These are phyloP conservation scores for Aspergillus versicolor DNA, from an alignment of 2,329 filamentous ascomycete genomes.

Conservation along the genomic window DNA sequence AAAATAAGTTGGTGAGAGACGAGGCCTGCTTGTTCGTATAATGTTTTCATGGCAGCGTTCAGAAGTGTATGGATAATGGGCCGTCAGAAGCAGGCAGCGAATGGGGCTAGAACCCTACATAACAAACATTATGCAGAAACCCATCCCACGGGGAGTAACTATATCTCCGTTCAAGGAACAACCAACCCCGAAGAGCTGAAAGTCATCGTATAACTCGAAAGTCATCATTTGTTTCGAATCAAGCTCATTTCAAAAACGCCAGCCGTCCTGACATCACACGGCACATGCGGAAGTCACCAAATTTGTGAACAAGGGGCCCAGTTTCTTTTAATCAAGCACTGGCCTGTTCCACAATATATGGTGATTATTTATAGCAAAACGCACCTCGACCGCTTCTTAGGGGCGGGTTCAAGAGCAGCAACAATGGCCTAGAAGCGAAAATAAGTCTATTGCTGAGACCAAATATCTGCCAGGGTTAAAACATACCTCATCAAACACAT, in stretches of 20 bases:
- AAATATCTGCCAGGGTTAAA: background rate
- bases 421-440: slow-evolving; percentile 74
- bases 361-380: slow-evolving; percentile 59
- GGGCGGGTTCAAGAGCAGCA: slow-evolving; percentile 82
- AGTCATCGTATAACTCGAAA: slow-evolving; percentile 10
- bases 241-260: slow-evolving; percentile 11
- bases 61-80: slow-evolving; percentile 8
- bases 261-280: slow-evolving; percentile 12
- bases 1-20: background rate
- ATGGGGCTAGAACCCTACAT: slow-evolving; percentile 7
- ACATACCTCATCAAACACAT: slow-evolving; percentile 96
- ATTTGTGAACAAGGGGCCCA: background rate
- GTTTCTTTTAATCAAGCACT: slow-evolving; percentile 7
- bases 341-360: slow-evolving; percentile 11
- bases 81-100: slow-evolving; percentile 5
- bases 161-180: slow-evolving; percentile 7
- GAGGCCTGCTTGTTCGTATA: slow-evolving; percentile 12
- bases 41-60: slow-evolving; percentile 8
- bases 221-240: slow-evolving; percentile 10
- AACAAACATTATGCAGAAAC: slow-evolving; percentile 8
- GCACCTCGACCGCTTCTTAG: slow-evolving; percentile 77
- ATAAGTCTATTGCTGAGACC: slow-evolving; percentile 2
- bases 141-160: slow-evolving; percentile 8
- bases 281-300: slow-evolving; percentile 10
- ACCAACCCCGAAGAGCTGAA: slow-evolving; percentile 5